Conservation (phyloP, 805 yeast genomes). For the Ogataea trehalophila region DNA sequence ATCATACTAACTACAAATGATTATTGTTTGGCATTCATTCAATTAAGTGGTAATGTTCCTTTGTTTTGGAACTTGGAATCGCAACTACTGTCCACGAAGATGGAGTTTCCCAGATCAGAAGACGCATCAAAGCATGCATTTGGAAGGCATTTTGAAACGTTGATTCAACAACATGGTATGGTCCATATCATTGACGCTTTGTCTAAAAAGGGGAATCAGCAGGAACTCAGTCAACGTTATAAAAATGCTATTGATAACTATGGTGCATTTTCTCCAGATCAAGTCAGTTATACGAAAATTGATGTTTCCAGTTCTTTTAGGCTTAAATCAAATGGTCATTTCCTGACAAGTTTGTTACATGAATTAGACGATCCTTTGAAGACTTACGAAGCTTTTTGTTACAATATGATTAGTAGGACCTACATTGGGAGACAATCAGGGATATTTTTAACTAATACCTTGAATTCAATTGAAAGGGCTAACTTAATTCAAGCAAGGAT, state of each 20-base stretch:
- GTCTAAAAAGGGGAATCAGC: conserved; percentile 37
- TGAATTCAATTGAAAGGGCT: conserved; percentile 46
- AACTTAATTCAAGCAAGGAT: conserved; percentile 42
- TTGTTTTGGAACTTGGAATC: conserved; percentile 49
- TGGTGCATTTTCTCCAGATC: conserved; percentile 10
- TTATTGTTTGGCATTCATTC: conserved; percentile 40
- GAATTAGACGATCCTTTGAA: conserved; percentile 28
- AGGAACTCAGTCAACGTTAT: conserved; percentile 39
- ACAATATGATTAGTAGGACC: conserved; percentile 30
- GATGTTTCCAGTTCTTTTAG: conserved; percentile 33
- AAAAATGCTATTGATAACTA: conserved; percentile 22
- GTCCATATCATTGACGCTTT: conserved; percentile 47
- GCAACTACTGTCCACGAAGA: conserved; percentile 40
- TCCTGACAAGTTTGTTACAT: conserved; percentile 17
- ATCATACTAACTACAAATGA: conserved; percentile 38
- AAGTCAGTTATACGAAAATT: conserved; percentile 30
- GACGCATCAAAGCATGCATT: conserved; percentile 53
- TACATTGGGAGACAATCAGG: conserved; percentile 48
- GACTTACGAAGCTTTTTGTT: conserved; percentile 43
- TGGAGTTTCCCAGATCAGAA: conserved; percentile 44
- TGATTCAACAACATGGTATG: conserved; percentile 45
- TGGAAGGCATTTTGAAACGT: conserved; percentile 42
- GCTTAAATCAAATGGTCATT: conserved; percentile 28
- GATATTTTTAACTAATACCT: conserved; percentile 44
- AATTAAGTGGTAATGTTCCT: conserved; percentile 51